phyloP scores from a whole-genome alignment of 768 basidiomycete species.

The Boletellus sp. region DNA sequence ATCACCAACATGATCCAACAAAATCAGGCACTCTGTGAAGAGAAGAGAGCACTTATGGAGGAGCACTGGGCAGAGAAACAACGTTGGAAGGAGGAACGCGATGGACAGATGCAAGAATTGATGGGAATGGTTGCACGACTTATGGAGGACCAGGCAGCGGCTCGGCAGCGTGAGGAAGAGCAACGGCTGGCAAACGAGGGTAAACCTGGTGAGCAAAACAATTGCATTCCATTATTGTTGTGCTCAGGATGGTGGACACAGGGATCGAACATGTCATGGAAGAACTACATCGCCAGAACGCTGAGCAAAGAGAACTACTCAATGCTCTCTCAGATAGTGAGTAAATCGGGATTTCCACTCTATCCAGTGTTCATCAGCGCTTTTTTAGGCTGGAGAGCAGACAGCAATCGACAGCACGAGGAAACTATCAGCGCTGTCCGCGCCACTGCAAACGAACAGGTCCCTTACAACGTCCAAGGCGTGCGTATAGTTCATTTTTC shows the following conservation, averaged over 20 bases:
- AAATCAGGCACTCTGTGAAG: constrained; percentile 54
- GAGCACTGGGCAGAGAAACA: constrained; percentile 63
- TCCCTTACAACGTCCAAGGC: constrained; percentile 80
- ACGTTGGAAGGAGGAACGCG: constrained; percentile 54
- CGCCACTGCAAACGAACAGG: constrained; percentile 69
- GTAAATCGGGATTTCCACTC: constrained; percentile 18
- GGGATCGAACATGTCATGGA: constrained; percentile 60
- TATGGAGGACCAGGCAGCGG: constrained; percentile 50
- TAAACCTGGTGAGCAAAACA: constrained; percentile 50
- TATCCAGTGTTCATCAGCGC: constrained; percentile 9
- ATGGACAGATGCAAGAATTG: constrained; percentile 52
- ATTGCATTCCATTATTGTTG: neutral
- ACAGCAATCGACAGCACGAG: constrained; percentile 59
- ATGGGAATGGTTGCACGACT: constrained; percentile 60
- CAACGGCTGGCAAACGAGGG: constrained; percentile 48
- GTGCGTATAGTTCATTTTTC: constrained; percentile 40
- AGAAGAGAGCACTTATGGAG: constrained; percentile 59
- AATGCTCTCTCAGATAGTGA: constrained; percentile 52
- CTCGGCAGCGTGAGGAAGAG: constrained; percentile 50
- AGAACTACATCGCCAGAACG: constrained; percentile 55
- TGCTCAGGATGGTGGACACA: constrained; percentile 25
- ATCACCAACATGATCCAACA: constrained; percentile 72
- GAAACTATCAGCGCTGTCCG: constrained; percentile 67
- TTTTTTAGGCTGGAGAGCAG: constrained; percentile 60
- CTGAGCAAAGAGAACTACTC: constrained; percentile 56